A percentile compares a stretch with the other conserved stretches of the same genome.
These are phyloP conservation scores for Lachancea mirantina DNA, from an alignment of 805 yeast genomes.

Conservation along the genomic window DNA sequence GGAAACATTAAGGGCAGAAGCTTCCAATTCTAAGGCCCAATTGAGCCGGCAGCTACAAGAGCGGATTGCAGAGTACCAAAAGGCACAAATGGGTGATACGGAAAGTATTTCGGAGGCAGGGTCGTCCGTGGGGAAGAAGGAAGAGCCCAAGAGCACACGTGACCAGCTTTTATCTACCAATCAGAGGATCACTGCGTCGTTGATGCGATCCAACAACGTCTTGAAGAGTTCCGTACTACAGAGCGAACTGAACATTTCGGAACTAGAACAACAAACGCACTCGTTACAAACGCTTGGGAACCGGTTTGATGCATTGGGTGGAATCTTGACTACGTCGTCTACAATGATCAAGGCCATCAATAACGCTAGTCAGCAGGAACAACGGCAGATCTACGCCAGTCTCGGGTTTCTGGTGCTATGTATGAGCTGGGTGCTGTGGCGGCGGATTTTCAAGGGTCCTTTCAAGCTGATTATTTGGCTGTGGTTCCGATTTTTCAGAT, in stretches of 20 bases:
- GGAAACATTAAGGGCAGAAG: too few relatives aligned
- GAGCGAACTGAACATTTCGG: constrained; percentile 30
- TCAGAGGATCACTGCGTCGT: constrained; percentile 25
- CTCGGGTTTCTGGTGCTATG: constrained; percentile 25
- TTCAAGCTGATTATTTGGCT: constrained; percentile 27
- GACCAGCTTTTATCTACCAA: constrained; percentile 25
- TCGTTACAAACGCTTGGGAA: constrained; percentile 25
- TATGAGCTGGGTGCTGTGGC: constrained; percentile 31
- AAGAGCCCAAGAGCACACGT: constrained; percentile 14
- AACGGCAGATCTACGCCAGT: constrained; percentile 28
- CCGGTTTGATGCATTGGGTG: constrained; percentile 26
- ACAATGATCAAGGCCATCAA: constrained; percentile 27
- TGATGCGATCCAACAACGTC: constrained; percentile 28
- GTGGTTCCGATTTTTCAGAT: constrained; percentile 33
- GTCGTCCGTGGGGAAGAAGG: too few relatives aligned
- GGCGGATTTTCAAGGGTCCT: constrained; percentile 30
- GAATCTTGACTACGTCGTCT: constrained; percentile 24
- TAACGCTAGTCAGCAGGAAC: constrained; percentile 29
- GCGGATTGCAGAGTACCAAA: too few relatives aligned
- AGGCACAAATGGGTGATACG: too few relatives aligned
- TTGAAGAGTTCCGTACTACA: constrained; percentile 30
- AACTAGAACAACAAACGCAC: constrained; percentile 27
- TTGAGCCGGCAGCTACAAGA: constrained; percentile 6
- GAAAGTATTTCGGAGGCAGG: too few relatives aligned
- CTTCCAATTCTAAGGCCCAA: too few relatives aligned